phyloP scores from a whole-genome alignment of 176 grass and related monocot genomes.

The Eragrostis nindensis region DNA sequence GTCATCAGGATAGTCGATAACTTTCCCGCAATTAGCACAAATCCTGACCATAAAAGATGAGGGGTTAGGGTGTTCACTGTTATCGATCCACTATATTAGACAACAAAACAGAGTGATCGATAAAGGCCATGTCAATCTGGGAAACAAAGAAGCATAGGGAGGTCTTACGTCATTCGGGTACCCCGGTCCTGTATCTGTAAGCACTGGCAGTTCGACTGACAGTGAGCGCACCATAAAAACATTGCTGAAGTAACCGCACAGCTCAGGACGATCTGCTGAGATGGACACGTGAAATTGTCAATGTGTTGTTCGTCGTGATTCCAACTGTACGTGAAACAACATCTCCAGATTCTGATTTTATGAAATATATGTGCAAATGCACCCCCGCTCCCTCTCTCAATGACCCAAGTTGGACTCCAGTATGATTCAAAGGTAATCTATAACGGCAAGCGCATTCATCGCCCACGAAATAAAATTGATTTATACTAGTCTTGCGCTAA shows the following conservation, averaged over 20 bases:
- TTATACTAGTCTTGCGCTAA: too few relatives aligned
- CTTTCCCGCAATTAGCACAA: slow-evolving; percentile 65
- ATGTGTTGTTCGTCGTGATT: too few relatives aligned
- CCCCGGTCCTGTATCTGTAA: slow-evolving; percentile 43
- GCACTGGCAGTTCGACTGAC: slow-evolving; percentile 17
- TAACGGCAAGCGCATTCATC: too few relatives aligned
- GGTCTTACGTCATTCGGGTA: slow-evolving; percentile 50
- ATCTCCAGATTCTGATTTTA: too few relatives aligned
- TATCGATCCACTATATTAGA: neutral
- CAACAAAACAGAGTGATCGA: neutral
- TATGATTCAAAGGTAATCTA: too few relatives aligned
- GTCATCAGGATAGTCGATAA: slow-evolving; percentile 58
- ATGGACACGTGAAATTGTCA: slow-evolving; percentile 13
- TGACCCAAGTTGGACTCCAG: too few relatives aligned
- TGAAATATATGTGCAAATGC: too few relatives aligned
- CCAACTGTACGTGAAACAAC: too few relatives aligned
- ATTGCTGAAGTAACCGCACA: slow-evolving; percentile 13
- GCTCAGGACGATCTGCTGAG: neutral
- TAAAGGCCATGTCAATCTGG: slow-evolving; percentile 9
- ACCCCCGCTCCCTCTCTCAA: too few relatives aligned
- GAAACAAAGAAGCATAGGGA: neutral
- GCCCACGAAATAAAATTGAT: too few relatives aligned
- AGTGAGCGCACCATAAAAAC: slow-evolving; percentile 57
- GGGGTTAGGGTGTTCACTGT: neutral
- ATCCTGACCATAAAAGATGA: slow-evolving; percentile 56